Percentiles rank a stretch among this genome's conserved stretches.
Conservation (phyloP, 1,139 yeast genomes). For the Yamadazyma dushanensis region DNA sequence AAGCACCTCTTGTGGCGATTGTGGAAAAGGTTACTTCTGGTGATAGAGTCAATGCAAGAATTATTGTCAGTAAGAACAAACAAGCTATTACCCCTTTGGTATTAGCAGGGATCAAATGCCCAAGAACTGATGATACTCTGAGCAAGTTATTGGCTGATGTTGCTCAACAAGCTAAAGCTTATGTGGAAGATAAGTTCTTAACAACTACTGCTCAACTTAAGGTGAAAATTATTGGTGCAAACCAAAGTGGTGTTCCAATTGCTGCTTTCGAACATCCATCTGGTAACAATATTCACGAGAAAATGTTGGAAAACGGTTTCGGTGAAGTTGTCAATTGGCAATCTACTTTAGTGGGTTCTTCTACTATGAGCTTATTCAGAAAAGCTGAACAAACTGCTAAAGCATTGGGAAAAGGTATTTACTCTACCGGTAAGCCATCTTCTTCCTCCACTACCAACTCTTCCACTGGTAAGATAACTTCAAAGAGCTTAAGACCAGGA, state of each 20-base stretch:
- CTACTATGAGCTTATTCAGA: slow-evolving; percentile 60
- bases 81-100: slow-evolving; percentile 58
- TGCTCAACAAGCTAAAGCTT: slow-evolving; percentile 67
- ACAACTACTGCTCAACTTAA: slow-evolving; percentile 56
- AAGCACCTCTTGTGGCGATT: slow-evolving; percentile 52
- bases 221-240: slow-evolving; percentile 59
- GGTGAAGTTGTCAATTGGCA: slow-evolving; percentile 86
- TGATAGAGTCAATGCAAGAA: slow-evolving; percentile 65
- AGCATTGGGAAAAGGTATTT: slow-evolving; percentile 59
- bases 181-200: slow-evolving; percentile 66
- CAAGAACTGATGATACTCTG: slow-evolving; percentile 60
- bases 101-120: slow-evolving; percentile 73
- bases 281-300: slow-evolving; percentile 64
- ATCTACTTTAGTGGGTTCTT: slow-evolving; percentile 66
- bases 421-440: slow-evolving; percentile 35
- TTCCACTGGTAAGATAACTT: slow-evolving; percentile 12
- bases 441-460: slow-evolving; percentile 17
- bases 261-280: slow-evolving; percentile 70
- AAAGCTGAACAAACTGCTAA: slow-evolving; percentile 70
- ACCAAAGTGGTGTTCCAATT: slow-evolving; percentile 63
- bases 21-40: slow-evolving; percentile 80
- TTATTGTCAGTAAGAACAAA: slow-evolving; percentile 42
- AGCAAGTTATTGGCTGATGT: slow-evolving; percentile 44
- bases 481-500: slow-evolving; percentile 43
- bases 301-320: slow-evolving; percentile 65